phyloP scores from a whole-genome alignment of 1,139 yeast genomes.

The Scheffersomyces segobiensis region DNA sequence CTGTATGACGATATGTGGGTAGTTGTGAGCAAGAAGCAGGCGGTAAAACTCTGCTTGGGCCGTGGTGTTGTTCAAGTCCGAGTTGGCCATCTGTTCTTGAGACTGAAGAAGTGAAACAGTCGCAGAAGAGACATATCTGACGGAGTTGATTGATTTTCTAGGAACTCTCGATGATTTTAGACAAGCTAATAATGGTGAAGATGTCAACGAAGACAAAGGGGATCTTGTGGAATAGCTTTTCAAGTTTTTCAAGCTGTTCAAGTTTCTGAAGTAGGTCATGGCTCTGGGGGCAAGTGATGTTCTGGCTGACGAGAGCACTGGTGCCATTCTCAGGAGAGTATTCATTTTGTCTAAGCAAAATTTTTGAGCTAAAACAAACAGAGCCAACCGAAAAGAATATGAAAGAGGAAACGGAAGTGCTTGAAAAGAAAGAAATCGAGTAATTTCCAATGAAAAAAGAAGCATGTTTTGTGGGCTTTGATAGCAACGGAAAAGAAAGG shows the following conservation, averaged over 20 bases:
- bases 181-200: background rate
- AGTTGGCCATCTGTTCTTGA: constrained; percentile 83
- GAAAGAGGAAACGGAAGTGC: background rate
- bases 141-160: background rate
- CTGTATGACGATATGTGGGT: constrained; percentile 90
- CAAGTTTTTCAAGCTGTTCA: background rate
- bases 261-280: background rate
- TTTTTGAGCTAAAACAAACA: background rate
- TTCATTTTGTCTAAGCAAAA: background rate
- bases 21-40: constrained; percentile 68
- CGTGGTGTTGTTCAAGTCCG: constrained; percentile 61
- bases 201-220: background rate
- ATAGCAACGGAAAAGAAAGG: background rate
- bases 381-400: background rate
- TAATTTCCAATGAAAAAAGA: background rate
- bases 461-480: background rate
- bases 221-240: background rate
- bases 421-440: background rate
- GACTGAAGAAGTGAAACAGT: constrained; percentile 52
- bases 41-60: constrained; percentile 83
- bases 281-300: background rate
- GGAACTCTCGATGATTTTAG: background rate
- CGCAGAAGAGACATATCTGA: constrained; percentile 15
- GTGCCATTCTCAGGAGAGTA: background rate
- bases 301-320: background rate